These are phyloP conservation scores for Starmera caribaea DNA, from an alignment of 805 yeast species.

Conservation along the genomic window DNA sequence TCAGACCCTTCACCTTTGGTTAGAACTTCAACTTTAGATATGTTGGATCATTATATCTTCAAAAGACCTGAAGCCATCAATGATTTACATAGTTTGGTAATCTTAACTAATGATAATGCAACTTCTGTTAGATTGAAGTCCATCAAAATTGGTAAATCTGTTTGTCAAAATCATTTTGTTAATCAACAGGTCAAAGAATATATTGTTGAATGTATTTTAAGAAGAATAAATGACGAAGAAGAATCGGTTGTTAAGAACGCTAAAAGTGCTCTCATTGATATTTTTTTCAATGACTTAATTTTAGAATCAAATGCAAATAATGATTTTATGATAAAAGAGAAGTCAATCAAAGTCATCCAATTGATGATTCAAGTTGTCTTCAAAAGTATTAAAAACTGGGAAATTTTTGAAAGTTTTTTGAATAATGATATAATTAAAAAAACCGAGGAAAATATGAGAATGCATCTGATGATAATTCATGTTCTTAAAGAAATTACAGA, in stretches of 20 bases:
- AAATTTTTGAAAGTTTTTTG: slow-evolving; percentile 38
- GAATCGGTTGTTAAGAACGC: slow-evolving; percentile 38
- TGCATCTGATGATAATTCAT: slow-evolving; percentile 9
- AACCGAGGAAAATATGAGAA: slow-evolving; percentile 11
- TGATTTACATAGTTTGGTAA: slow-evolving; percentile 32
- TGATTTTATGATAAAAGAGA: slow-evolving; percentile 5
- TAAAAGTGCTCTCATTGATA: slow-evolving; percentile 23
- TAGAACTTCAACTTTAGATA: slow-evolving; percentile 65
- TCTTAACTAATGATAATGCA: slow-evolving; percentile 44
- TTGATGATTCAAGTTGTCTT: slow-evolving; percentile 31
- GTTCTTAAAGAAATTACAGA: slow-evolving; percentile 25
- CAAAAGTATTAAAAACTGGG: slow-evolving; percentile 29
- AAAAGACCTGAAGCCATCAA: slow-evolving; percentile 34
- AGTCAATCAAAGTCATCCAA: slow-evolving; percentile 11
- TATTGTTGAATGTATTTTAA: slow-evolving; percentile 42
- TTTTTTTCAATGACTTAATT: slow-evolving; percentile 24
- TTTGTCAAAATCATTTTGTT: slow-evolving; percentile 30
- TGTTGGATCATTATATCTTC: slow-evolving; percentile 40
- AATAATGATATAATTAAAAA: slow-evolving; percentile 30
- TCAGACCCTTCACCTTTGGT: slow-evolving; percentile 61
- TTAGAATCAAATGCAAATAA: slow-evolving; percentile 3
- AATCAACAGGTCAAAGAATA: slow-evolving; percentile 24
- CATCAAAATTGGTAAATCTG: slow-evolving; percentile 36
- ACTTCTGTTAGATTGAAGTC: slow-evolving; percentile 56
- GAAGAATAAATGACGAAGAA: slow-evolving; percentile 64